phyloP scores from a whole-genome alignment of 257 asterid genomes.

The Coffea canephora region DNA sequence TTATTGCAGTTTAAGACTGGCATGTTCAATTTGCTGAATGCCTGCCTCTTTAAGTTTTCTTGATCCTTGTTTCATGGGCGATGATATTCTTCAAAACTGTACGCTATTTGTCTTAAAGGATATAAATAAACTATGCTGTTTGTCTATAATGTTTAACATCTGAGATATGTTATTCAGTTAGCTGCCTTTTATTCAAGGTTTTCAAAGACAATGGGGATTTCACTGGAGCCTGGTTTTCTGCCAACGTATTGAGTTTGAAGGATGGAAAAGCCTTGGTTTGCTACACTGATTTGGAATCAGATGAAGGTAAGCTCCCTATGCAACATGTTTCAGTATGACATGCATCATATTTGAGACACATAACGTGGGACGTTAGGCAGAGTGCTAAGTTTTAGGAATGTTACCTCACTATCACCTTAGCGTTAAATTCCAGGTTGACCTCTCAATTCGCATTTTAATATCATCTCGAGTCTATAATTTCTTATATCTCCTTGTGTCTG shows the following conservation, averaged over 20 bases:
- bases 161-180: neutral
- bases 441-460: neutral
- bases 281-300: conserved; percentile 54
- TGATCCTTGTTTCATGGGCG: neutral
- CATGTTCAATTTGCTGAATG: neutral
- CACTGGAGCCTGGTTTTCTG: conserved; percentile 79
- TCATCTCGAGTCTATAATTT: neutral
- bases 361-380: neutral
- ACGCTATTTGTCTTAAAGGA: neutral
- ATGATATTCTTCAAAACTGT: neutral
- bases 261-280: conserved; percentile 72
- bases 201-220: conserved; percentile 61
- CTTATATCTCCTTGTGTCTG: neutral
- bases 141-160: neutral
- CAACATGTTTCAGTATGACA: conserved; percentile 10
- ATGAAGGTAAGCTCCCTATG: conserved; percentile 55
- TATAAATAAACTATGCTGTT: neutral
- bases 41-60: neutral
- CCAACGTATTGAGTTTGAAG: conserved; percentile 59
- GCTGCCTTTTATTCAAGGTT: conserved; percentile 49
- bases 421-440: neutral
- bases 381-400: neutral
- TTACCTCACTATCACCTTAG: neutral
- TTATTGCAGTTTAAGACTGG: neutral
- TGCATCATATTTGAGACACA: neutral